Base-by-base conservation (phyloP, 2,329 filamentous ascomycete species). In the Fonsecaea erecta region DNA sequence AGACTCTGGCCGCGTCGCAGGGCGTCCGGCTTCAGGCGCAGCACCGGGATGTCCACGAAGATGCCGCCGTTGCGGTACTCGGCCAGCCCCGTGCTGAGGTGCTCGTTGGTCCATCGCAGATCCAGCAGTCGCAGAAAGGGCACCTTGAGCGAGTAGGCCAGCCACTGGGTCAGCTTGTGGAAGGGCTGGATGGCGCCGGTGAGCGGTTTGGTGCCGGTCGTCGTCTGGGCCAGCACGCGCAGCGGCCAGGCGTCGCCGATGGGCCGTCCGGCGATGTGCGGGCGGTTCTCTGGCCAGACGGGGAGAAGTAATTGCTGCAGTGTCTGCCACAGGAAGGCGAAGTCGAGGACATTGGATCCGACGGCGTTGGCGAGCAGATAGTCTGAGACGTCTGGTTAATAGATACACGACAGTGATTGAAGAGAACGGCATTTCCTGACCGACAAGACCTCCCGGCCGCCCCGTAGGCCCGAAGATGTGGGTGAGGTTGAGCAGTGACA, bases 191-290 rank as follows among this genome's bases (percentile, higher is more conserved):
- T 63, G 16, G 8, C 7, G 7, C 24, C 12, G 8, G 60, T 43
- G 6, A 21, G 28, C 8, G 28, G n/a, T 40, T 55, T 7, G 32
- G 52, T 8, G 28, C 3, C 28, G 8, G 28, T 8, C 3, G 28
- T 32, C 1, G 35, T 18, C 32, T 26, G 34, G 3, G 18, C 30
- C 16, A 62, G 52, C 4, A 62, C 52, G 24, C 55, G 24, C 6
- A 63, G 60, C 2, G 60, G 60, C 60, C 60, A 63, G 8, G 60
- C 60, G 52, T 63, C 60, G 21, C 60, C 60, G 16, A 63, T 54
- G 5, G 60, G 52, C 12, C 37, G 52, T 8, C 21, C 35, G 7
- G n/a, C 24, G 5, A 63, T 46, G 43, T 52, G 52, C 11, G 60
- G 56, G 24, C 60, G 21, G 52, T 32, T 30, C 43, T 63, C 32